These are phyloP conservation scores for Diaporthe aspalathi DNA, from an alignment of 2,329 filamentous ascomycete species.

Conservation along the genomic window DNA sequence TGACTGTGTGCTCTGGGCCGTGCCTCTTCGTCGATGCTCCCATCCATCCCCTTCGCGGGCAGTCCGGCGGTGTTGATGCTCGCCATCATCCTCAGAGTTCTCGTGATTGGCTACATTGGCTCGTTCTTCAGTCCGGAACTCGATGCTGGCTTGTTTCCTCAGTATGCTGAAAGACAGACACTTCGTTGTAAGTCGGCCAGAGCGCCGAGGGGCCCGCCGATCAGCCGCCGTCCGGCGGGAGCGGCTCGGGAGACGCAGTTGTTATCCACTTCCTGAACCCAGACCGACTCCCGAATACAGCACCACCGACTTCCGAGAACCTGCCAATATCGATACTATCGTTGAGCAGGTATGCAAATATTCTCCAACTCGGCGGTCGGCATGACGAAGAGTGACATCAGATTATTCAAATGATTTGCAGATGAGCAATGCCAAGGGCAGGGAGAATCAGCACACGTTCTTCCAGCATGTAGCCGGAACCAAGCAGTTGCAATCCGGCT, in stretches of 20 bases:
- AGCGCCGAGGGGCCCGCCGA: constrained; percentile 7
- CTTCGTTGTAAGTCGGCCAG: not conserved
- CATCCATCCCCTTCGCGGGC: not conserved
- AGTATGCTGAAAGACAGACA: not conserved
- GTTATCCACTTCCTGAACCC: constrained; percentile 12
- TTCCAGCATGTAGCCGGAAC: not conserved
- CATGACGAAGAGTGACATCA: constrained; percentile 29
- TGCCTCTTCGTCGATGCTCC: not conserved
- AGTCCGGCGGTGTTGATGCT: not conserved
- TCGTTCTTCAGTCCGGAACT: not conserved
- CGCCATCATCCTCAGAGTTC: not conserved
- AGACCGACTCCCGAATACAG: constrained; percentile 21
- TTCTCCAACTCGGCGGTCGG: constrained; percentile 15
- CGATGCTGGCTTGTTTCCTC: not conserved
- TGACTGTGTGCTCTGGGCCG: not conserved
- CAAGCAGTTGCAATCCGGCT: not conserved
- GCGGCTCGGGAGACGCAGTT: constrained; percentile 8
- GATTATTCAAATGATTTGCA: constrained; percentile 7
- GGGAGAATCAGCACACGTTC: not conserved
- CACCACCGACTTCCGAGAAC: constrained; percentile 26
- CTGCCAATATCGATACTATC: constrained; percentile 5
- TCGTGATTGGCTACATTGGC: not conserved
- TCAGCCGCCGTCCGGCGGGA: constrained; percentile 24
- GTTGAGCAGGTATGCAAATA: constrained; percentile 5
- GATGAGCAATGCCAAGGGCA: not conserved